Conservation (phyloP, 1,284 basidiomycete species). For the Malassezia obtusa region DNA sequence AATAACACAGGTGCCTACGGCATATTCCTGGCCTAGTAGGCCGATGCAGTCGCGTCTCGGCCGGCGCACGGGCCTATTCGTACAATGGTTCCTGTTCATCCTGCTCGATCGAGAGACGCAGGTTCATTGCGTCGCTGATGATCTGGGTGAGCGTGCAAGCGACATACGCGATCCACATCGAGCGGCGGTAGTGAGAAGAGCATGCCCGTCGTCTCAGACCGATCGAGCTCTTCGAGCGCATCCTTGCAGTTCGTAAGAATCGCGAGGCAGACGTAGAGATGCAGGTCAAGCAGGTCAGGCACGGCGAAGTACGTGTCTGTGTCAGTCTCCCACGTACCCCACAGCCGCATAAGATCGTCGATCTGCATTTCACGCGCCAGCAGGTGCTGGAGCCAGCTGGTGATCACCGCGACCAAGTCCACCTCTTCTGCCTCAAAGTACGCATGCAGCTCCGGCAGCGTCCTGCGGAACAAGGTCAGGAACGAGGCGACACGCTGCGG, state of each 20-base stretch:
- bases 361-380: slow-evolving; percentile 44
- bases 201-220: slow-evolving; percentile 46
- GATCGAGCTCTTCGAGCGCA: slow-evolving; percentile 46
- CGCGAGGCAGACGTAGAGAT: slow-evolving; percentile 47
- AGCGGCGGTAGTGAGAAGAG: slow-evolving; percentile 41
- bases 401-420: slow-evolving; percentile 41
- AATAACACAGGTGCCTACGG: not conserved
- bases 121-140: slow-evolving; percentile 46
- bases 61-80: slow-evolving; percentile 10
- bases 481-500: slow-evolving; percentile 42
- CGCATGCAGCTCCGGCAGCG: slow-evolving; percentile 44
- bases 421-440: slow-evolving; percentile 49
- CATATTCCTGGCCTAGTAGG: not conserved
- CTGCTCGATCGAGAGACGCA: slow-evolving; percentile 37
- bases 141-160: slow-evolving; percentile 20
- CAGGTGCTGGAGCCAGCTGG: slow-evolving; percentile 44
- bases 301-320: slow-evolving; percentile 46
- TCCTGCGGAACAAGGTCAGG: slow-evolving; percentile 43
- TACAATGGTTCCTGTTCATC: slow-evolving; percentile 6
- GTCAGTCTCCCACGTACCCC: slow-evolving; percentile 23
- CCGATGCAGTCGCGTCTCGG: not conserved
- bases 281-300: slow-evolving; percentile 42
- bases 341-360: slow-evolving; percentile 43
- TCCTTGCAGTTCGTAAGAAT: slow-evolving; percentile 48
- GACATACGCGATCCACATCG: slow-evolving; percentile 39